These are phyloP conservation scores for Apiospora kogelbergensis DNA, from an alignment of 2,329 filamentous ascomycete genomes.

Conservation along the genomic window DNA sequence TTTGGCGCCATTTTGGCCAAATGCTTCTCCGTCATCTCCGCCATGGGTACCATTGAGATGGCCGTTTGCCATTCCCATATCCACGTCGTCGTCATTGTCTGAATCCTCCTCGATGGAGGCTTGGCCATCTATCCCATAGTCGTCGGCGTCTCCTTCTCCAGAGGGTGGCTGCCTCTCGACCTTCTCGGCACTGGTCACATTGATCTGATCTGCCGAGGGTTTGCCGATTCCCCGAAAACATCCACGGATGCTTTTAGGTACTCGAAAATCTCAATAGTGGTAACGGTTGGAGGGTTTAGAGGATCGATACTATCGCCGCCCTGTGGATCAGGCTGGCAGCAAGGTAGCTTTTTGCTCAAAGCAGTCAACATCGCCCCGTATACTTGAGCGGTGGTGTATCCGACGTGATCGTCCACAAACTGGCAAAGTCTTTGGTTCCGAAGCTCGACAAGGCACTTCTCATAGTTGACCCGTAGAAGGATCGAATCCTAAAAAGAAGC, in stretches of 20 bases:
- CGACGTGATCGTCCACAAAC: conserved; percentile 70
- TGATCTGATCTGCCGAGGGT: conserved; percentile 35
- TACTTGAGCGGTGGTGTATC: conserved; percentile 72
- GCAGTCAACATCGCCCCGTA: conserved; percentile 73
- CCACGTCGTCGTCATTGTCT: conserved; percentile 29
- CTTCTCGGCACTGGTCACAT: conserved; percentile 49
- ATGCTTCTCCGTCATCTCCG: conserved; percentile 11
- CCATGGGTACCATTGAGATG: conserved; percentile 28
- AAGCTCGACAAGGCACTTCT: conserved; percentile 79
- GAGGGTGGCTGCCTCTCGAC: conserved; percentile 39
- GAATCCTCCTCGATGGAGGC: conserved; percentile 36
- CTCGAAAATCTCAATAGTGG: conserved; percentile 57
- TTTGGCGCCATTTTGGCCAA: conserved; percentile 25
- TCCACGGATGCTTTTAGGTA: conserved; percentile 53
- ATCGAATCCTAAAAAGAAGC: conserved; percentile 58
- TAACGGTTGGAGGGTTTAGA: conserved; percentile 39
- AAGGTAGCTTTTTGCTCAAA: conserved; percentile 66
- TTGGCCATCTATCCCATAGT: conserved; percentile 11
- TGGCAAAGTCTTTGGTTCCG: conserved; percentile 75
- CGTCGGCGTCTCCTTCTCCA: conserved; percentile 26
- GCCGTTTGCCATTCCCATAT: conserved; percentile 14
- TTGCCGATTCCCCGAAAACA: conserved; percentile 60
- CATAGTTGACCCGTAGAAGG: conserved; percentile 78
- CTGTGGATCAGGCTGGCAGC: conserved; percentile 62
- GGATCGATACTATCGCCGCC: conserved; percentile 38